phyloP scores from a whole-genome alignment of 495 filamentous ascomycete genomes.

The Hyphodiscus hymeniophilus region DNA sequence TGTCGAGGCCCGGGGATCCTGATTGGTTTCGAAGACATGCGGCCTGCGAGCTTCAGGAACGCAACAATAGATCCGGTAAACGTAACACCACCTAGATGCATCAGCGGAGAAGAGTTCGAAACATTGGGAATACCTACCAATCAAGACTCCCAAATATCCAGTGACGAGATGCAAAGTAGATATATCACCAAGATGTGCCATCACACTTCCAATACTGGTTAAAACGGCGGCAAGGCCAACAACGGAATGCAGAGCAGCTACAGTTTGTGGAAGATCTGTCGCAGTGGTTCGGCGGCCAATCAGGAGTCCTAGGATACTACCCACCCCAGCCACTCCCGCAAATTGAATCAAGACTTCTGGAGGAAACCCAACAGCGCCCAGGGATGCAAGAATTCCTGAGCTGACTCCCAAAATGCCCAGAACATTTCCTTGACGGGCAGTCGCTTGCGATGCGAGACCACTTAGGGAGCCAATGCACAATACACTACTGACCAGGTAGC shows the following conservation, averaged over 20 bases:
- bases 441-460: slow-evolving; percentile 64
- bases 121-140: slow-evolving; percentile 34
- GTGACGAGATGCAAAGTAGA: slow-evolving; percentile 69
- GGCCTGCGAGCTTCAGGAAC: slow-evolving; percentile 69
- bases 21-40: slow-evolving; percentile 66
- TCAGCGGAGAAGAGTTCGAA: neutral
- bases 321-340: slow-evolving; percentile 57
- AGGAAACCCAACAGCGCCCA: slow-evolving; percentile 69
- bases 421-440: slow-evolving; percentile 70
- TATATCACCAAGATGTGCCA: slow-evolving; percentile 55
- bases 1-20: slow-evolving; percentile 58
- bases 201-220: slow-evolving; percentile 73
- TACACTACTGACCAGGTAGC: slow-evolving; percentile 70
- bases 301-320: slow-evolving; percentile 50
- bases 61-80: slow-evolving; percentile 80
- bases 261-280: slow-evolving; percentile 73
- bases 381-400: slow-evolving; percentile 67
- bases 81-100: slow-evolving; percentile 52
- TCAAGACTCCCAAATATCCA: slow-evolving; percentile 71
- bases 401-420: slow-evolving; percentile 73
- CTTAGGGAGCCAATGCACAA: slow-evolving; percentile 50
- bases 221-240: slow-evolving; percentile 75
- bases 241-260: slow-evolving; percentile 73
- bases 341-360: slow-evolving; percentile 67
- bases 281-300: slow-evolving; percentile 79